These are phyloP conservation scores for Ophioceras dolichostomum DNA, from an alignment of 2,329 filamentous ascomycete genomes.

Conservation along the genomic window DNA sequence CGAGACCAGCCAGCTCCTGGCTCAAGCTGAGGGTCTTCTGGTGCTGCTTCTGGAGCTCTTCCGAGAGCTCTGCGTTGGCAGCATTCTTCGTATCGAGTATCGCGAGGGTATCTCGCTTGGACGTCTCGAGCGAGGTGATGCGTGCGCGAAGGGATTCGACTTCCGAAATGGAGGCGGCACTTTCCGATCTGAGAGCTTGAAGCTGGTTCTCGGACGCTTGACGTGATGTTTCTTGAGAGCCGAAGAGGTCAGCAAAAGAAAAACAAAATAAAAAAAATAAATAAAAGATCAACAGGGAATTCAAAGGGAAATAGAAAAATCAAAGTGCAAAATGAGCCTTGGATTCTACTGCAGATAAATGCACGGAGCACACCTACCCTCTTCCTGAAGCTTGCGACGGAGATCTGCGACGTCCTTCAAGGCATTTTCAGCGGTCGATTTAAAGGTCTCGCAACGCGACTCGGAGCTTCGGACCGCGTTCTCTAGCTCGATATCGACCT, in stretches of 20 bases:
- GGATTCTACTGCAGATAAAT: not conserved
- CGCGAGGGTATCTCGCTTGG: conserved; percentile 80
- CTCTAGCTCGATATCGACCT: conserved; percentile 85
- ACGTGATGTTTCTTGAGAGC: conserved; percentile 54
- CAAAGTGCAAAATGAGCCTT: no score
- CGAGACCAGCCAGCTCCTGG: conserved; percentile 68
- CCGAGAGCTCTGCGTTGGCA: conserved; percentile 72
- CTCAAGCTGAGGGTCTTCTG: conserved; percentile 75
- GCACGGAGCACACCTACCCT: conserved; percentile 44
- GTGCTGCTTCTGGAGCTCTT: conserved; percentile 80
- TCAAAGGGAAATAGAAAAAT: no score
- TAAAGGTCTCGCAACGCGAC: conserved; percentile 69
- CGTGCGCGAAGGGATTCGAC: conserved; percentile 68
- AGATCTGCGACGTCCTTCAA: conserved; percentile 74
- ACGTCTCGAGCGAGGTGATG: conserved; percentile 76
- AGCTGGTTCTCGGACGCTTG: conserved; percentile 73
- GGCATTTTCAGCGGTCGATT: conserved; percentile 69
- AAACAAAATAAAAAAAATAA: not conserved
- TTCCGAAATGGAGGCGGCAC: conserved; percentile 61
- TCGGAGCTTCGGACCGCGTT: conserved; percentile 77
- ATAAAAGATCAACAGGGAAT: not conserved
- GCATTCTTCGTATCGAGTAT: conserved; percentile 83
- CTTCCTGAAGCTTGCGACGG: conserved; percentile 66
- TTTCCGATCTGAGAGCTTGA: conserved; percentile 62
- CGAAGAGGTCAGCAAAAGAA: conserved; percentile 2